These are phyloP conservation scores for Gastrodia elata DNA, from an alignment of 106 monocot genomes.

Conservation along the genomic window DNA sequence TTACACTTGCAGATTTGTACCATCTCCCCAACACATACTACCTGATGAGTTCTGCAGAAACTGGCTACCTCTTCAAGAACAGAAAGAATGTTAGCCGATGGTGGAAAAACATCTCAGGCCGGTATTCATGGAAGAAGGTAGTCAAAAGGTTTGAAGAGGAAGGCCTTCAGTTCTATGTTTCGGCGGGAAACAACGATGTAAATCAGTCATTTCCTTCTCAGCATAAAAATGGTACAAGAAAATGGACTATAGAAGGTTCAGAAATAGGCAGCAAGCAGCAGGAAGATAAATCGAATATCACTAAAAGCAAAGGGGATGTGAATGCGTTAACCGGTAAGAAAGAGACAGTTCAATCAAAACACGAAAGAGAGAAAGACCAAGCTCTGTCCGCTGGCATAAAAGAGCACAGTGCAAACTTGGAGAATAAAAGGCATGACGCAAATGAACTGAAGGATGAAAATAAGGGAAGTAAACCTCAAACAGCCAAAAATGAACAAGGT, in stretches of 20 bases:
- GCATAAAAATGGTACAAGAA: not conserved
- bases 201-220: not conserved
- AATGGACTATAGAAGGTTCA: not conserved
- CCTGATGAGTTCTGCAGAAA: constrained; percentile 25
- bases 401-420: too few relatives aligned
- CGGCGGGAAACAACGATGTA: not conserved
- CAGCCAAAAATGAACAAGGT: not conserved
- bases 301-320: not conserved
- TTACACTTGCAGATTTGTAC: constrained; percentile 59
- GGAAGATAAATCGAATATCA: not conserved
- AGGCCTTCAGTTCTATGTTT: not conserved
- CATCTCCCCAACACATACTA: constrained; percentile 69
- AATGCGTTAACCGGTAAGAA: not conserved
- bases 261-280: not conserved
- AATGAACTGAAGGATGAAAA: not conserved
- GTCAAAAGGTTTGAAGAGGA: constrained; percentile 15
- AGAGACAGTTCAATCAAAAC: not conserved
- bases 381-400: too few relatives aligned
- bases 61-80: constrained; percentile 32
- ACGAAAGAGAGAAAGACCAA: too few relatives aligned
- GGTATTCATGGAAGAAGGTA: constrained; percentile 45
- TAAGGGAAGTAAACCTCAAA: not conserved
- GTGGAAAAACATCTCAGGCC: constrained; percentile 43
- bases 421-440: not conserved
- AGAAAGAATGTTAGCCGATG: constrained; percentile 51